Conservation (phyloP, 345 rosid genomes). For the Citropsis articulata region DNA sequence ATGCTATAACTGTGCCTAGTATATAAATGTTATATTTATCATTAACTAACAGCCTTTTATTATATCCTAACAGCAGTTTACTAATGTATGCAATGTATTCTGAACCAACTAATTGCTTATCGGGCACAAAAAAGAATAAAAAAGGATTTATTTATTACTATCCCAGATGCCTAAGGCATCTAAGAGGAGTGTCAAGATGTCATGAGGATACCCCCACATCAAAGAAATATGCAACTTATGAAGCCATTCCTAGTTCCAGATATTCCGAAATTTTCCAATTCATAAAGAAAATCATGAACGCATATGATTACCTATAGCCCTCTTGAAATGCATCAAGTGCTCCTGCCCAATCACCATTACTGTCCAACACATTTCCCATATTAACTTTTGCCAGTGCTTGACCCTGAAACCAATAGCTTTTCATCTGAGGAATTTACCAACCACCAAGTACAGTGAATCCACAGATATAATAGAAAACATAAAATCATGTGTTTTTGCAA, state of each 20-base stretch:
- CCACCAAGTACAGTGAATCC: slow-evolving; percentile 11
- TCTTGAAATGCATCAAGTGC: slow-evolving; percentile 77
- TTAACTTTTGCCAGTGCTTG: slow-evolving; percentile 81
- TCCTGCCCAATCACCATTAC: slow-evolving; percentile 63
- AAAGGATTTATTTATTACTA: neutral
- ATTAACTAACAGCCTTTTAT: neutral
- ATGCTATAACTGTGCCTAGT: neutral
- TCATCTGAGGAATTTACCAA: slow-evolving; percentile 20
- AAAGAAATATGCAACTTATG: neutral
- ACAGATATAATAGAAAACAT: slow-evolving; percentile 3
- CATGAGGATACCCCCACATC: neutral
- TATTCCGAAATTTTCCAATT: neutral
- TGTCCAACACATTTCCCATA: slow-evolving; percentile 75
- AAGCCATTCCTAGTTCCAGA: neutral
- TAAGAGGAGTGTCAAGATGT: neutral
- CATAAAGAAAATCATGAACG: slow-evolving; percentile 9
- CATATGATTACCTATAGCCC: slow-evolving; percentile 56
- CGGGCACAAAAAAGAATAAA: neutral
- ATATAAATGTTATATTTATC: neutral
- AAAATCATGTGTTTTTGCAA: slow-evolving; percentile 1
- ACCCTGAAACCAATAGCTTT: slow-evolving; percentile 56
- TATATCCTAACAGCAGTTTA: neutral
- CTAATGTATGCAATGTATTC: neutral
- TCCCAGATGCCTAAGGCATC: neutral
- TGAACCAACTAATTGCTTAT: neutral